Evolutionary conservation across 352 stramenopile species (phyloP), one percentile per base, ranked within the genome.

Genomic region (Phytophthora aleatoria): DNA sequence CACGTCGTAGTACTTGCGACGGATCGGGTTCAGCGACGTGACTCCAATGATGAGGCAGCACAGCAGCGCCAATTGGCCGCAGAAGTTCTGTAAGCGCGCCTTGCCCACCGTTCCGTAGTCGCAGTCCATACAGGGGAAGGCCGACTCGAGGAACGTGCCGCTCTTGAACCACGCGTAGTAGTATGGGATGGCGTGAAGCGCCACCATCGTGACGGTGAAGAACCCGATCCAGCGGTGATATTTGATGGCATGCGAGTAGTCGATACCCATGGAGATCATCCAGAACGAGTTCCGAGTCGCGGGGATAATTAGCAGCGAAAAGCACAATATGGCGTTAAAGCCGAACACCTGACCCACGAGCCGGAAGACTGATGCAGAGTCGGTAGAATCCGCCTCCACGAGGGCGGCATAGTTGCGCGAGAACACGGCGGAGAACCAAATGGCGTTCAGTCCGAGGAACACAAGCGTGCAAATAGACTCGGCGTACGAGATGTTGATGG

Each of bases 171-270:
- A 96, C 38, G 45, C 57, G 31, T 85, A 81, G 71, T 92, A 91
- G 75, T 93, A 95, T 24, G 83, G 79, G 8, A 90, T 57, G 4
- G 81, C 78, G 64, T 96, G 88, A 0, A 77, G 54, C 43, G 81
- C 63, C 33, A 92, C 81, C 58, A 85, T 74, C 7, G 80, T 63
- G 51, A 94, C 79, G 1, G 87, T 89, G 43, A 91, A 72, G 56
- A 86, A 79, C 38, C 86, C 87, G 38, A 96, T 89, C 85, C 82
- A 93, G 43, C 88, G 86, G 71, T 96, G 88, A 71, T 94, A 95
- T 75, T 93, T 94, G 72, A 96, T 92, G 24, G 68, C 70, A 59
- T 93, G 83, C 43, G 87, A 91, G 79, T 95, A 96, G 73, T 94
- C 84, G 47, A 96, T 86, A 15, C 86, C 85, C 60, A 92, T 83